phyloP scores from a whole-genome alignment of 208 protist species.

The Porcisia deanei region DNA sequence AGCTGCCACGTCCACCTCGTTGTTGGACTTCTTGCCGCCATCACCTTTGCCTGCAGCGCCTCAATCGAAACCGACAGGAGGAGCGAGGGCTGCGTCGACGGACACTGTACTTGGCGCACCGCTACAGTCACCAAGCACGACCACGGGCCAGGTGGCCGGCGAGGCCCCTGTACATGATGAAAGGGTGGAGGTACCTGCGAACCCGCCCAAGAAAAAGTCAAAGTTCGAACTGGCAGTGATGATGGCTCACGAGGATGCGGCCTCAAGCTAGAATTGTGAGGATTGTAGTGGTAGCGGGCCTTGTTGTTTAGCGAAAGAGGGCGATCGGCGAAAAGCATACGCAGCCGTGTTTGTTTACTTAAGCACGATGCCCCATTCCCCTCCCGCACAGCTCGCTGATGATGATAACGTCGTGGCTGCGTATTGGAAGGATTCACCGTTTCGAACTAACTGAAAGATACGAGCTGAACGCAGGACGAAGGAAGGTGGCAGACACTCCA shows the following conservation, averaged over 20 bases:
- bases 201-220: slow-evolving; percentile 20
- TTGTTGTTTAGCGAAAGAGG: not conserved
- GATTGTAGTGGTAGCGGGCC: not conserved
- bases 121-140: not conserved
- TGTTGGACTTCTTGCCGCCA: slow-evolving; percentile 20
- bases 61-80: not conserved
- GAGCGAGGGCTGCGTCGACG: too few species aligned
- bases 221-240: slow-evolving; percentile 29
- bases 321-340: not conserved
- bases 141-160: not conserved
- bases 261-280: not conserved
- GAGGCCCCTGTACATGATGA: not conserved
- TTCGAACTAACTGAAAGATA: not conserved
- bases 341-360: not conserved
- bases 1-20: not conserved
- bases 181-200: not conserved
- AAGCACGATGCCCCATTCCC: not conserved
- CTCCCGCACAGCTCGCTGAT: too few species aligned
- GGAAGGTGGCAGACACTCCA: not conserved
- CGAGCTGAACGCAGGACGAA: not conserved
- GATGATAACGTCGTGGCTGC: not conserved
- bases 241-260: slow-evolving; percentile 7
- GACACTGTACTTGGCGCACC: not conserved
- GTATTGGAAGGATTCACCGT: too few species aligned
- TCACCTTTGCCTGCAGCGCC: not conserved